Percentiles rank a stretch among this genome's conserved stretches.
Conservation (phyloP, 441 rosid genomes). For the Jatropha multifida region DNA sequence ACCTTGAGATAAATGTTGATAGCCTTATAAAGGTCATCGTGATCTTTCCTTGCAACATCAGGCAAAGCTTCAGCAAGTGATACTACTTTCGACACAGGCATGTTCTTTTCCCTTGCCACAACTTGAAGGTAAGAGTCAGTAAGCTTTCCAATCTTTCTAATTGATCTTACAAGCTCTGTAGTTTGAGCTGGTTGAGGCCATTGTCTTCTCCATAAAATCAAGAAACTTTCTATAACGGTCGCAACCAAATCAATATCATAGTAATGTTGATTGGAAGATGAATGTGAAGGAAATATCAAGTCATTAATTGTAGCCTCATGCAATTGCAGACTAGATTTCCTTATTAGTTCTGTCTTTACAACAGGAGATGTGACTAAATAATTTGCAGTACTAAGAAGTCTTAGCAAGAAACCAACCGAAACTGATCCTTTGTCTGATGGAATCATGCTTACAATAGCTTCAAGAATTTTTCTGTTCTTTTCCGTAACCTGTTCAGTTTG, state of each 20-base stretch:
- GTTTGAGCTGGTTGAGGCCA: constrained; percentile 44
- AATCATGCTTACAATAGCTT: constrained; percentile 75
- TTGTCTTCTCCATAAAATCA: constrained; percentile 75
- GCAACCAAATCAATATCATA: constrained; percentile 74
- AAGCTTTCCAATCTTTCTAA: constrained; percentile 69
- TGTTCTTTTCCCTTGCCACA: constrained; percentile 63
- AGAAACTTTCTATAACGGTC: constrained; percentile 63
- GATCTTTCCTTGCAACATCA: constrained; percentile 58
- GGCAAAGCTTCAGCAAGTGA: constrained; percentile 81
- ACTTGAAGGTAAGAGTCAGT: constrained; percentile 80
- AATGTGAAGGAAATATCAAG: constrained; percentile 60
- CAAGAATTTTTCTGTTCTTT: constrained; percentile 60
- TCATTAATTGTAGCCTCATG: constrained; percentile 73
- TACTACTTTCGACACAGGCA: constrained; percentile 56
- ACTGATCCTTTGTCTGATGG: constrained; percentile 90
- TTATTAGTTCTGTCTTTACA: constrained; percentile 68
- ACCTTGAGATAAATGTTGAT: constrained; percentile 91
- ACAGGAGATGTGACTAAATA: constrained; percentile 63
- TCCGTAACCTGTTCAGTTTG: constrained; percentile 44
- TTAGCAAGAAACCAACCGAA: constrained; percentile 74
- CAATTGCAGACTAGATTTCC: constrained; percentile 71
- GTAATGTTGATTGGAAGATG: constrained; percentile 40
- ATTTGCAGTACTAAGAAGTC: constrained; percentile 78
- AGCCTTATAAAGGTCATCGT: constrained; percentile 87
- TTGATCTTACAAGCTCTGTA: constrained; percentile 43